Evolutionary conservation across 2,329 filamentous ascomycete species (phyloP), one percentile per base, ranked within the genome.

Genomic region (Teratosphaeria destructans): DNA sequence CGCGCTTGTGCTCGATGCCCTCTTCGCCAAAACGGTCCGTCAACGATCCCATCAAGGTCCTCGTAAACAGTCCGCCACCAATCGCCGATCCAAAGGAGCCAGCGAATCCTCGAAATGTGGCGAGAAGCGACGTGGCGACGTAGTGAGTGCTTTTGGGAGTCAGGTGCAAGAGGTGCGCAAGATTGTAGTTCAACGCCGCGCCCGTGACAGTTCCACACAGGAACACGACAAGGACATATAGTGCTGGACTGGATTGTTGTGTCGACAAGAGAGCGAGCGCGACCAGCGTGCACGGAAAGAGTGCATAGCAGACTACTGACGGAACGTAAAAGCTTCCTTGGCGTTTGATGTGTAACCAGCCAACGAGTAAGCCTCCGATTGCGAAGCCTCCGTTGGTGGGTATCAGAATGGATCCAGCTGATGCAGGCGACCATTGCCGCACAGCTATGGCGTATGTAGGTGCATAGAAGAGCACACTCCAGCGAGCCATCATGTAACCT

Each of bases 381-480:
- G 85, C 89, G 67, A 95, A 95, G 1, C 89, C 90, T 5, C 84
- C 70, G 72, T 95, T 95, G 0, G 90, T 94, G 0, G 90, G 89
- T 54, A 95, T 83, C 6, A 95, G 80, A 39, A 93, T 86, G 3
- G 87, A 81, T 3, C 90, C 90, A 2, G 89, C 87, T 1, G 83
- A 77, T 0, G 88, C 86, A 0, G 88, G 86, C 0, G 81, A 75
- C 76, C 87, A 87, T 59, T 83, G 83, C 2, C 86, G 83, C 1
- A 94, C 86, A 3, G 88, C 87, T 60, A 94, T 84, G 37, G 89
- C 87, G 67, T 90, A 92, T 52, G 90, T 84, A 0, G 90, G 90
- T 0, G 86, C 82, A 73, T 90, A 95, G 76, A 91, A 94, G 7
- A 95, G 78, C 1, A 95, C 80, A 6, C 81, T 81, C 90, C 89